A percentile compares a stretch with the other conserved stretches of the same genome.
phyloP scores from a whole-genome alignment of 306 rosid species.

The Dryas drummondii region DNA sequence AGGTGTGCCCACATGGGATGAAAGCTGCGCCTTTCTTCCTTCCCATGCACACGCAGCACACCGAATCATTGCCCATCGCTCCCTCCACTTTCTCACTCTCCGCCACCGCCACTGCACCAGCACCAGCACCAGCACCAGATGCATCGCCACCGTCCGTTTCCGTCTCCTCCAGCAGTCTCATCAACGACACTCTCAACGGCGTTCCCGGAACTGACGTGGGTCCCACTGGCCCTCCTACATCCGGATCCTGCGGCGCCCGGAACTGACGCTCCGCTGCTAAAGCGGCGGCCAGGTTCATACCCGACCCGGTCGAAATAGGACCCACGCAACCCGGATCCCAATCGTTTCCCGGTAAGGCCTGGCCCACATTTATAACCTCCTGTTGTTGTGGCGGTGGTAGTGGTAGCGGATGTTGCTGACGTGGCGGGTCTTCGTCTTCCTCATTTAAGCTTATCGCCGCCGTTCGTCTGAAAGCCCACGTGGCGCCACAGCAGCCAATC shows the following conservation, averaged over 20 bases:
- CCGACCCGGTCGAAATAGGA: slow-evolving; percentile 38
- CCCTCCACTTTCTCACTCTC: slow-evolving; percentile 28
- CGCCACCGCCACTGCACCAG: background rate
- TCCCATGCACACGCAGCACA: slow-evolving; percentile 98
- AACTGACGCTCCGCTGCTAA: slow-evolving; percentile 82
- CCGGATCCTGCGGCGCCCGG: slow-evolving; percentile 44
- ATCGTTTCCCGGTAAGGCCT: slow-evolving; percentile 20
- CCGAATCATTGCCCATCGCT: slow-evolving; percentile 45
- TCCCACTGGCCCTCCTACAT: background rate
- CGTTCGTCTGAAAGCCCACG: slow-evolving; percentile 60
- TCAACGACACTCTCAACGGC: slow-evolving; percentile 76
- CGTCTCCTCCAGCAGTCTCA: slow-evolving; percentile 78
- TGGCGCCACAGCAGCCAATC: slow-evolving; percentile 82
- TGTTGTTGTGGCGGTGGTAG: background rate
- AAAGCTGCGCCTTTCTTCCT: slow-evolving; percentile 88
- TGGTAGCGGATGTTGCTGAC: background rate
- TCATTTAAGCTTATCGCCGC: slow-evolving; percentile 22
- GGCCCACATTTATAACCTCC: slow-evolving; percentile 28
- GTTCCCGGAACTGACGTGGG: slow-evolving; percentile 41
- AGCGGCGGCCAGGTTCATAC: slow-evolving; percentile 93
- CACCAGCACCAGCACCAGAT: background rate
- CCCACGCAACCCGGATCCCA: slow-evolving; percentile 32
- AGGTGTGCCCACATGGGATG: slow-evolving; percentile 98
- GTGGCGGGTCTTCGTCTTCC: slow-evolving; percentile 16
- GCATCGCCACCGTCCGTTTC: slow-evolving; percentile 51